A percentile compares a stretch with the other conserved stretches of the same genome.
These are phyloP conservation scores for Thyridium curvatum DNA, from an alignment of 2,329 filamentous ascomycete species.

Conservation along the genomic window DNA sequence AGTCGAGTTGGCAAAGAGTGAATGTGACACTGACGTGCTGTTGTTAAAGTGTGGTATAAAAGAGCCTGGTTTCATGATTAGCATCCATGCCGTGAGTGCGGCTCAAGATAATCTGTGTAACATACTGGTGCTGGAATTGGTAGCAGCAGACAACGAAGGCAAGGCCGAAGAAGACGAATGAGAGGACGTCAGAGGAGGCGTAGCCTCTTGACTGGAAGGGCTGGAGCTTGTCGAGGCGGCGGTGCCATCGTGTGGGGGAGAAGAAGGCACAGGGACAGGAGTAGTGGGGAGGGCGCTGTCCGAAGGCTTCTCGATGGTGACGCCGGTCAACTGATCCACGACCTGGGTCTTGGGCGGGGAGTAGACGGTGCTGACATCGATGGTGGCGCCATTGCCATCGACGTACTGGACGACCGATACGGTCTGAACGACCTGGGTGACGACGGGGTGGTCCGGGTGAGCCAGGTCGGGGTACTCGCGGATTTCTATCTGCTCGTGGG, in stretches of 20 bases:
- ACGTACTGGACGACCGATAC: slow-evolving; percentile 48
- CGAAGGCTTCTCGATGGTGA: slow-evolving; percentile 21
- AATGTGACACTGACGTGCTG: slow-evolving; percentile 11
- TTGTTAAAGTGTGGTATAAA: slow-evolving; percentile 14
- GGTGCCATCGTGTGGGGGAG: slow-evolving; percentile 11
- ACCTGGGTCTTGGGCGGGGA: slow-evolving; percentile 28
- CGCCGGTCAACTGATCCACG: slow-evolving; percentile 25
- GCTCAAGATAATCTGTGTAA: slow-evolving; percentile 5
- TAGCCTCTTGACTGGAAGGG: slow-evolving; percentile 12
- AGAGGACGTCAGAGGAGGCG: slow-evolving; percentile 20
- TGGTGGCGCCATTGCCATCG: slow-evolving; percentile 37
- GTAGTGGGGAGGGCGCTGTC: slow-evolving; percentile 4
- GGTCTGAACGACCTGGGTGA: slow-evolving; percentile 46
- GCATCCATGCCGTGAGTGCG: not conserved
- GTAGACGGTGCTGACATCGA: slow-evolving; percentile 36
- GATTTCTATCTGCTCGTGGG: no score
- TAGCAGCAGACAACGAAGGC: slow-evolving; percentile 6
- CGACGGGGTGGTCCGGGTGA: slow-evolving; percentile 15
- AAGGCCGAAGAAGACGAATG: slow-evolving; percentile 14
- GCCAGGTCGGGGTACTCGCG: slow-evolving; percentile 6
- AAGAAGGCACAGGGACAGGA: not conserved
- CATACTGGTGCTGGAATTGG: slow-evolving; percentile 6
- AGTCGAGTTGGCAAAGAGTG: slow-evolving; percentile 17
- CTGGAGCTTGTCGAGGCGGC: slow-evolving; percentile 11
- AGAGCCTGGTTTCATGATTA: slow-evolving; percentile 5